A percentile compares a stretch with the other conserved stretches of the same genome.
Conservation (phyloP, 1,284 basidiomycete genomes). For the Phaffia rhodozyma region DNA sequence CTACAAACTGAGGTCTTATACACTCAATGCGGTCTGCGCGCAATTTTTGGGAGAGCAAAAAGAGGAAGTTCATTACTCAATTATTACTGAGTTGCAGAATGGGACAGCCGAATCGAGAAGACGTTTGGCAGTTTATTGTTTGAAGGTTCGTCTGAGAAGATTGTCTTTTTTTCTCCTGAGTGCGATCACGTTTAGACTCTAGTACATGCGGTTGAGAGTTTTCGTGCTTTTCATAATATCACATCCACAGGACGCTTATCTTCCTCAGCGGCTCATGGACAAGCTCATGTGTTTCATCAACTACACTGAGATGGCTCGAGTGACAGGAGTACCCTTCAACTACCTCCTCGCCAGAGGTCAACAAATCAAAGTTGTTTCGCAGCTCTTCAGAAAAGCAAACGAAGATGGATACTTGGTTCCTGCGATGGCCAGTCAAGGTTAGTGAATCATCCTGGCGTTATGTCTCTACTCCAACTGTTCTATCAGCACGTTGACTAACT, state of each 20-base stretch:
- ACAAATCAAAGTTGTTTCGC: slow-evolving; percentile 91
- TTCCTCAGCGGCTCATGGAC: slow-evolving; percentile 84
- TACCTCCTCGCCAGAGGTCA: slow-evolving; percentile 81
- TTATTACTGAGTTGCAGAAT: slow-evolving; percentile 92
- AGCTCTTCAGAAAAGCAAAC: slow-evolving; percentile 78
- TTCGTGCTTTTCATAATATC: not conserved
- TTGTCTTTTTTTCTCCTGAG: not conserved
- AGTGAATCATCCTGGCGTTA: slow-evolving; percentile 5
- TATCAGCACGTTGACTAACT: not conserved
- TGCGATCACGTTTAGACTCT: not conserved
- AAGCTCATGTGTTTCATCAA: slow-evolving; percentile 97
- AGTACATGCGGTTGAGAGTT: not conserved
- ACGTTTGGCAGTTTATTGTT: slow-evolving; percentile 84
- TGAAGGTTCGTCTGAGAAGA: slow-evolving; percentile 51
- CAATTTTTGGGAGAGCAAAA: slow-evolving; percentile 94
- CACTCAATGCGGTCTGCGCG: slow-evolving; percentile 88
- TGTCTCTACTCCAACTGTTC: not conserved
- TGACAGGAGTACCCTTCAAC: slow-evolving; percentile 96
- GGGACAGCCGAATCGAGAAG: slow-evolving; percentile 80
- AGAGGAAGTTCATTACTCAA: slow-evolving; percentile 92
- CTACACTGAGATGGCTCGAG: slow-evolving; percentile 89
- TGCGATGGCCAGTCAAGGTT: slow-evolving; percentile 62
- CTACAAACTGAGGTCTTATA: slow-evolving; percentile 87
- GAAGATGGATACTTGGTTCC: slow-evolving; percentile 79
- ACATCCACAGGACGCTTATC: slow-evolving; percentile 71